Evolutionary conservation across 805 yeast species (phyloP).

Genomic region (Ogataea nonfermentans): DNA sequence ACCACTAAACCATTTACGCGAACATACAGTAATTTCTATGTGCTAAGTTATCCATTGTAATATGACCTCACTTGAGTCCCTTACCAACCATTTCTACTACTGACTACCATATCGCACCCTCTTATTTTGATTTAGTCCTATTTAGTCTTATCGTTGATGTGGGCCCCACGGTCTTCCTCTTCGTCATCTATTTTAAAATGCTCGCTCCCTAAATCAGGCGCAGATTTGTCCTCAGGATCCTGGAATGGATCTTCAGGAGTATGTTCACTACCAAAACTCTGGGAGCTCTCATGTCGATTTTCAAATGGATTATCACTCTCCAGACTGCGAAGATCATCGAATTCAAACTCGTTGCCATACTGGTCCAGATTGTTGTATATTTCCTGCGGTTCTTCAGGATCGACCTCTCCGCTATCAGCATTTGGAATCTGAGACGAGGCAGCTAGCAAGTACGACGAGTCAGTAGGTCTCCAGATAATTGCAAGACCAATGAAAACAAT

Average conservation of each 20-base stretch:
- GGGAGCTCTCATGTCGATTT: conserved; percentile 13
- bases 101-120: background rate
- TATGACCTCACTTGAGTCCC: too few species aligned
- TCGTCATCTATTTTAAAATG: conserved; percentile 33
- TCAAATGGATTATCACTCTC: conserved; percentile 40
- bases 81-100: too few species aligned
- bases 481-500: conserved; percentile 80
- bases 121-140: conserved; percentile 3
- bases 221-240: conserved; percentile 26
- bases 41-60: too few species aligned
- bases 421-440: conserved; percentile 88
- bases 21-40: too few species aligned
- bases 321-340: conserved; percentile 54
- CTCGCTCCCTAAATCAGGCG: conserved; percentile 33
- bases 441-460: conserved; percentile 90
- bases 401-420: conserved; percentile 49
- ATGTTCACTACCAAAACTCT: conserved; percentile 1
- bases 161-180: conserved; percentile 22
- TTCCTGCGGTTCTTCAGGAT: conserved; percentile 24
- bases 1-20: conserved; percentile 31
- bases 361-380: conserved; percentile 31
- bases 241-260: conserved; percentile 32
- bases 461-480: conserved; percentile 96
- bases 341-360: conserved; percentile 55
- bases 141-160: background rate